phyloP scores from a whole-genome alignment of 768 basidiomycete genomes.

The Hericium rajendrae region DNA sequence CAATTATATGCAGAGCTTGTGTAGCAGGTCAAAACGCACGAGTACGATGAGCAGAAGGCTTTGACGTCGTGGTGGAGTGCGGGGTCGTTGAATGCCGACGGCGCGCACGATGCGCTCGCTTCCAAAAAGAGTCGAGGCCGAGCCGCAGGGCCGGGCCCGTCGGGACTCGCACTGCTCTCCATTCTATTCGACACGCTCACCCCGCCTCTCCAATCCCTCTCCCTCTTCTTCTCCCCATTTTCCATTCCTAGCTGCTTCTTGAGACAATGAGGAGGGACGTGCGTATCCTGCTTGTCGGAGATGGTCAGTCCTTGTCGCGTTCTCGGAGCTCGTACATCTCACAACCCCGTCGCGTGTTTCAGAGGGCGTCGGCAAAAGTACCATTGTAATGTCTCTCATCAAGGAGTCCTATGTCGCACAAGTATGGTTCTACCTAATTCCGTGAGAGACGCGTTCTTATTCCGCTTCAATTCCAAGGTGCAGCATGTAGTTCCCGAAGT shows the following conservation, averaged over 20 bases:
- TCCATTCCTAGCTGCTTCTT: too few species aligned
- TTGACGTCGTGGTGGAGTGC: not conserved
- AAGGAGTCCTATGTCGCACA: constrained; percentile 90
- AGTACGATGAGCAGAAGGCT: too few species aligned
- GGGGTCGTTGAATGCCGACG: not conserved
- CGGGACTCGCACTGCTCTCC: not conserved
- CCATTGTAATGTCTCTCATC: constrained; percentile 93
- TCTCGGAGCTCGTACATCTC: not conserved
- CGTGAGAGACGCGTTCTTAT: constrained; percentile 2
- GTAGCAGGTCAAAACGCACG: too few species aligned
- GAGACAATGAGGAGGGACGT: constrained; percentile 80
- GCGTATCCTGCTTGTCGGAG: constrained; percentile 87
- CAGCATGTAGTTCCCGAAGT: constrained; percentile 95
- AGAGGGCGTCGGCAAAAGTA: constrained; percentile 98
- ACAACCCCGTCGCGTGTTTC: constrained; percentile 7
- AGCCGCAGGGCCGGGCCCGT: too few species aligned
- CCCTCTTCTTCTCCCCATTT: too few species aligned
- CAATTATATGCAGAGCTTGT: too few species aligned
- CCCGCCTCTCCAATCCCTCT: not conserved
- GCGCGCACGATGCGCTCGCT: too few species aligned
- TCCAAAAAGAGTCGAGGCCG: too few species aligned
- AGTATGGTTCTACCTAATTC: constrained; percentile 34
- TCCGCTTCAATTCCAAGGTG: constrained; percentile 44
- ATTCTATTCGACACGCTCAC: not conserved
- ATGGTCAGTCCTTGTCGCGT: constrained; percentile 46